A percentile compares a stretch with the other conserved stretches of the same genome.
These are phyloP conservation scores for Stachybotrys chartarum DNA, from an alignment of 2,329 filamentous ascomycete genomes.

Conservation along the genomic window DNA sequence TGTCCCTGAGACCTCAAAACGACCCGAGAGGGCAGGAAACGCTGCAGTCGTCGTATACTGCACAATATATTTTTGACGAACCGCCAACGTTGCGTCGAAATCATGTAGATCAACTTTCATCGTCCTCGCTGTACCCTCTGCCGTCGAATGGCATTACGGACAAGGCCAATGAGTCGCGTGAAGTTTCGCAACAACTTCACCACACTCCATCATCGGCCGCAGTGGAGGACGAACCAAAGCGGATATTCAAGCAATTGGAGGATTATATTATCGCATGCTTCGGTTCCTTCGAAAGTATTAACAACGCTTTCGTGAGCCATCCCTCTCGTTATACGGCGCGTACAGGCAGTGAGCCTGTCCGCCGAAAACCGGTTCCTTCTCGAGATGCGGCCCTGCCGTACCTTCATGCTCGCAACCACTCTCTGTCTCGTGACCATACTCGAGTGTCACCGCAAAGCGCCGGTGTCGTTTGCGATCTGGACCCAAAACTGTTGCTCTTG, in stretches of 20 bases:
- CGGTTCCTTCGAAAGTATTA: slow-evolving; percentile 63
- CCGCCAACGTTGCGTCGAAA: slow-evolving; percentile 28
- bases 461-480: slow-evolving; percentile 43
- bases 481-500: slow-evolving; percentile 66
- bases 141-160: no score
- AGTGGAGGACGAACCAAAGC: slow-evolving; percentile 34
- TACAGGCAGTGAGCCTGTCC: slow-evolving; percentile 14
- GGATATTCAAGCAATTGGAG: slow-evolving; percentile 69
- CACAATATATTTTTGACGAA: slow-evolving; percentile 27
- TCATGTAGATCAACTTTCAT: slow-evolving; percentile 7
- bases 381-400: slow-evolving; percentile 6
- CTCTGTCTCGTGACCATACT: neutral
- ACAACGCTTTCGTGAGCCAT: slow-evolving; percentile 61
- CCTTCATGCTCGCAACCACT: neutral
- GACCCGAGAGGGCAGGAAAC: slow-evolving; percentile 1
- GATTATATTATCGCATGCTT: slow-evolving; percentile 69
- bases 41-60: slow-evolving; percentile 11
- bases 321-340: slow-evolving; percentile 24
- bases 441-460: neutral
- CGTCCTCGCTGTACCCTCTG: neutral
- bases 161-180: slow-evolving; percentile 8
- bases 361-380: slow-evolving; percentile 16
- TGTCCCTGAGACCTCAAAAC: slow-evolving; percentile 4
- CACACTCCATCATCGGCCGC: slow-evolving; percentile 11
- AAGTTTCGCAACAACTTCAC: slow-evolving; percentile 7